phyloP scores from a whole-genome alignment of 2,329 filamentous ascomycete genomes.

The Shiraia sp. region DNA sequence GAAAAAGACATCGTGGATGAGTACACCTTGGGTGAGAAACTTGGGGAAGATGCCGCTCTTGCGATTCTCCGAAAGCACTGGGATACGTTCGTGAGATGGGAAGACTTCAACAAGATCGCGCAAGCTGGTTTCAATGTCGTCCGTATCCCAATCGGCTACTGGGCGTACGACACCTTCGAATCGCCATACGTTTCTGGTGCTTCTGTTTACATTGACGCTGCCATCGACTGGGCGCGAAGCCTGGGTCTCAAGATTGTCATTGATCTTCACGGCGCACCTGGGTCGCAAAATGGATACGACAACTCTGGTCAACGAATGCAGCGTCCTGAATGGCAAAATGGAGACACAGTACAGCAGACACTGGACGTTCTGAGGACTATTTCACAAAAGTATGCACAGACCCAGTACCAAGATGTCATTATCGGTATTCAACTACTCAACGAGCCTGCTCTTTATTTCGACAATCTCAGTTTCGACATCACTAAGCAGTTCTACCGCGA shows the following conservation, averaged over 20 bases:
- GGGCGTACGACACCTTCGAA: slow-evolving; percentile 59
- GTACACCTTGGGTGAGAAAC: slow-evolving; percentile 55
- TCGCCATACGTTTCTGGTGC: slow-evolving; percentile 58
- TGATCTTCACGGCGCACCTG: slow-evolving; percentile 62
- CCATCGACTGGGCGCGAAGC: slow-evolving; percentile 60
- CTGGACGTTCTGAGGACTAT: slow-evolving; percentile 62
- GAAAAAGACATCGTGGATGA: slow-evolving; percentile 52
- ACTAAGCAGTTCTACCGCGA: slow-evolving; percentile 61
- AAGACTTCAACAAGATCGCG: slow-evolving; percentile 61
- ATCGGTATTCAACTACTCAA: slow-evolving; percentile 62
- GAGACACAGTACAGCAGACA: slow-evolving; percentile 55
- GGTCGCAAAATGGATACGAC: slow-evolving; percentile 65
- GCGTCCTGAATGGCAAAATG: slow-evolving; percentile 52
- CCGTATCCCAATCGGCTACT: slow-evolving; percentile 63
- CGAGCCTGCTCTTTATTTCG: slow-evolving; percentile 54
- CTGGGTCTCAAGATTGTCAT: slow-evolving; percentile 61
- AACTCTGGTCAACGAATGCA: slow-evolving; percentile 59
- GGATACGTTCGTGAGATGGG: slow-evolving; percentile 54
- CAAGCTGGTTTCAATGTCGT: slow-evolving; percentile 62
- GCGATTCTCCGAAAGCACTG: slow-evolving; percentile 54
- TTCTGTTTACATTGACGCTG: slow-evolving; percentile 58
- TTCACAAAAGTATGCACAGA: slow-evolving; percentile 59
- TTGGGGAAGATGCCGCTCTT: slow-evolving; percentile 53
- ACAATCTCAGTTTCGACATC: slow-evolving; percentile 49
- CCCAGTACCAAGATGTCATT: slow-evolving; percentile 61